A percentile compares a stretch with the other conserved stretches of the same genome.
phyloP scores from a whole-genome alignment of 2,329 filamentous ascomycete species.

The Cladophialophora bantiana region DNA sequence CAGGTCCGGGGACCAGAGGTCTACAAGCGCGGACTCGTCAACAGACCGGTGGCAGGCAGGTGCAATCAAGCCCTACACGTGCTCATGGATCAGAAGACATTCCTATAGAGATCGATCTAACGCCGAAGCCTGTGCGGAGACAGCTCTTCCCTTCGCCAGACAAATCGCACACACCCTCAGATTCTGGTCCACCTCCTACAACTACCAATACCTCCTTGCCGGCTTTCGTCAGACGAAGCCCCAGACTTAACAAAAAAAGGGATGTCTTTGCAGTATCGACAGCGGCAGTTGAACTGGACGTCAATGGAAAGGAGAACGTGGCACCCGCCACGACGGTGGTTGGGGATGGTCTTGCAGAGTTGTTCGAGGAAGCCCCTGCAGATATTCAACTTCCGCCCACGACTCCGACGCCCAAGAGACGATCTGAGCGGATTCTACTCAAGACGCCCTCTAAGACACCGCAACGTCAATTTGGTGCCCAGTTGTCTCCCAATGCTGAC shows the following conservation, averaged over 20 bases:
- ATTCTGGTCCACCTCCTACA: constrained; percentile 21
- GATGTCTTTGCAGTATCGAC: constrained; percentile 38
- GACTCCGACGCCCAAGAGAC: constrained; percentile 42
- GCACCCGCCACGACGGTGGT: constrained; percentile 47
- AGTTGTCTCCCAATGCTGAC: constrained; percentile 45
- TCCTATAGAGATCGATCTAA: constrained; percentile 59
- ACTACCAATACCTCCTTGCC: constrained; percentile 26
- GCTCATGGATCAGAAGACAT: constrained; percentile 50
- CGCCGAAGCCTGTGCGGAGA: constrained; percentile 61
- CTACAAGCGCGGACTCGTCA: constrained; percentile 25
- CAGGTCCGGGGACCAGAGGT: constrained; percentile 48
- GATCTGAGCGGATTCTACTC: constrained; percentile 40
- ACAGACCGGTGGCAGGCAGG: constrained; percentile 56
- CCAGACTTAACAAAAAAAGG: constrained; percentile 40
- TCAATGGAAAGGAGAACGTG: constrained; percentile 65
- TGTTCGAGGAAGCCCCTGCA: constrained; percentile 69
- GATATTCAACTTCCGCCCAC: constrained; percentile 48
- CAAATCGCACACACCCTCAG: constrained; percentile 29
- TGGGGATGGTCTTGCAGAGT: constrained; percentile 63
- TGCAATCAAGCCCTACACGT: constrained; percentile 67
- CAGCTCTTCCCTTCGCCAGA: constrained; percentile 51
- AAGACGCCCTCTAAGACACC: constrained; percentile 41
- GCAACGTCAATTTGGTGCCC: constrained; percentile 37
- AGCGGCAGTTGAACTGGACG: constrained; percentile 49
- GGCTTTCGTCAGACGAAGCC: constrained; percentile 40